A percentile compares a stretch with the other conserved stretches of the same genome.
Evolutionary conservation across 1,284 basidiomycete species (phyloP).

Genomic region (Ustanciosporium gigantosporum): DNA sequence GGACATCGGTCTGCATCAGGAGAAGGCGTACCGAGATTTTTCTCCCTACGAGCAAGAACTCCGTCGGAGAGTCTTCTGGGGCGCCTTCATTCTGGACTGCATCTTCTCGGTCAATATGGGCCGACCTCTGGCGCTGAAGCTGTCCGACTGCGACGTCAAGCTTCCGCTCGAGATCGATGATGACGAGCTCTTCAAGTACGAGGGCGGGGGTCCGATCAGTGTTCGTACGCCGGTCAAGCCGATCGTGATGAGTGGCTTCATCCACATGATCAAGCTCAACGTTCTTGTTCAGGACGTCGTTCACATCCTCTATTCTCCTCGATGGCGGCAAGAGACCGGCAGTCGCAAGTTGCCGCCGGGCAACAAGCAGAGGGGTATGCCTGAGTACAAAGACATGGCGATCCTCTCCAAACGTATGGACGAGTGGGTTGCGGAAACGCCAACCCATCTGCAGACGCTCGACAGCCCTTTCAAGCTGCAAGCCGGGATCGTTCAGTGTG

Average conservation of each 20-base stretch:
- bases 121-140: slow-evolving; percentile 42
- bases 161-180: slow-evolving; percentile 42
- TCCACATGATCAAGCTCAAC: slow-evolving; percentile 52
- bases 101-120: slow-evolving; percentile 54
- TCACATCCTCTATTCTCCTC: slow-evolving; percentile 36
- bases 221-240: slow-evolving; percentile 11
- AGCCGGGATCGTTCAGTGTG: slow-evolving; percentile 42
- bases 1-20: slow-evolving; percentile 53
- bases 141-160: slow-evolving; percentile 45
- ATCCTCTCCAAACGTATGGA: slow-evolving; percentile 42
- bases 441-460: slow-evolving; percentile 30
- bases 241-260: slow-evolving; percentile 42
- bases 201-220: slow-evolving; percentile 16
- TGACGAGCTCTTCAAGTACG: slow-evolving; percentile 27
- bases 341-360: slow-evolving; percentile 13
- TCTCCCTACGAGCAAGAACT: slow-evolving; percentile 49
- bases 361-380: slow-evolving; percentile 14
- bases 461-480: slow-evolving; percentile 40
- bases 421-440: slow-evolving; percentile 45
- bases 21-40: slow-evolving; percentile 45
- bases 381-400: slow-evolving; percentile 50
- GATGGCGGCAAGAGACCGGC: slow-evolving; percentile 21
- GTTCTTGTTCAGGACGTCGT: slow-evolving; percentile 48
- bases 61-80: slow-evolving; percentile 48
- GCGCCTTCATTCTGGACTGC: slow-evolving; percentile 50